These are phyloP conservation scores for Haberlea rhodopensis DNA, from an alignment of 257 asterid genomes.

Conservation along the genomic window DNA sequence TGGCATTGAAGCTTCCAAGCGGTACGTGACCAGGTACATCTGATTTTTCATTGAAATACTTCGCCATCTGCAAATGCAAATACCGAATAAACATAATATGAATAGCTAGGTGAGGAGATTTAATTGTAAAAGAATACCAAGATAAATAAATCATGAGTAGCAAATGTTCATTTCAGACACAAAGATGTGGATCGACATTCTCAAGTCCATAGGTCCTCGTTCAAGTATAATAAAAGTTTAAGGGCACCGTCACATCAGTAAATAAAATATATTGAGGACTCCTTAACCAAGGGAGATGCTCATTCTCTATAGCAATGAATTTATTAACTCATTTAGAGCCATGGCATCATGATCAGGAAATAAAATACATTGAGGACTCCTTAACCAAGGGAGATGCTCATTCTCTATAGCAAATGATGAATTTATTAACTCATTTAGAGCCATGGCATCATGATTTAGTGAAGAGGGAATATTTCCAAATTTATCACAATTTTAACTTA, in stretches of 20 bases:
- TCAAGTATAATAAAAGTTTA: not conserved
- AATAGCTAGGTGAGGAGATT: not conserved
- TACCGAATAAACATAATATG: conserved; percentile 6
- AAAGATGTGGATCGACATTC: conserved; percentile 8
- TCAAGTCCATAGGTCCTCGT: not conserved
- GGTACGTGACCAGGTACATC: conserved; percentile 68
- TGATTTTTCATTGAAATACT: conserved; percentile 73
- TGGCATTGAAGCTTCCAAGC: conserved; percentile 93
- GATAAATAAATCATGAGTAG: not conserved
- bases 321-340: not conserved
- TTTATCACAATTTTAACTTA: not conserved
- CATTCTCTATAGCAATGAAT: not conserved
- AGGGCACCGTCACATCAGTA: not conserved
- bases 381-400: not conserved
- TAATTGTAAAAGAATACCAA: not conserved
- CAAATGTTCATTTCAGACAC: conserved; percentile 14
- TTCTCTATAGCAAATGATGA: not conserved
- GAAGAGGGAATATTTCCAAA: not conserved
- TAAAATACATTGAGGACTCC: not conserved
- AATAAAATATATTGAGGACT: not conserved
- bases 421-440: not conserved
- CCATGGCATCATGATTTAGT: not conserved
- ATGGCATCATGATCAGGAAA: too few relatives aligned
- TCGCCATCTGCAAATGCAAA: conserved; percentile 76
- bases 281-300: not conserved